Evolutionary conservation across 441 rosid genomes (phyloP).

Genomic region (Flueggea neowawraea): DNA sequence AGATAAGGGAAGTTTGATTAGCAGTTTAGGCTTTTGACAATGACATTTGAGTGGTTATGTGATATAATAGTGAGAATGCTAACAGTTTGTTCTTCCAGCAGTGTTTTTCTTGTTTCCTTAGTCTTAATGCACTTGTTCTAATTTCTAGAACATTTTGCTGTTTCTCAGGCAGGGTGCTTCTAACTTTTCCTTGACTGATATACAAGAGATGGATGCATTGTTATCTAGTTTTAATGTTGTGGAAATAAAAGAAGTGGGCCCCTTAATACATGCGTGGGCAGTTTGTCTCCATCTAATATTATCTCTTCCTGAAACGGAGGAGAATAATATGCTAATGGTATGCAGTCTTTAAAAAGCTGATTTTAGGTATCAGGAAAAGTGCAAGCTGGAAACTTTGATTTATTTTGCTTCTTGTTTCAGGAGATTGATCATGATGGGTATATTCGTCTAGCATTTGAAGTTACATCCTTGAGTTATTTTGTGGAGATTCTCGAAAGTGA

Average conservation of each 20-base stretch:
- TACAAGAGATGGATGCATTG: constrained; percentile 88
- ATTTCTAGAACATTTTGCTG: constrained; percentile 20
- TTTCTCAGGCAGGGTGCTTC: constrained; percentile 59
- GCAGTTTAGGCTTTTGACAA: no score
- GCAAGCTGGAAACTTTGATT: constrained; percentile 11
- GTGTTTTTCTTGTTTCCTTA: constrained; percentile 1
- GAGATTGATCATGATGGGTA: constrained; percentile 90
- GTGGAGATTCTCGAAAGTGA: constrained; percentile 75
- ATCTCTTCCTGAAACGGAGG: constrained; percentile 81
- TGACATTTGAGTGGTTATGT: no score
- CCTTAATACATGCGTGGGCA: constrained; percentile 89
- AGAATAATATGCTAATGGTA: constrained; percentile 58
- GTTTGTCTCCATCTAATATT: constrained; percentile 85
- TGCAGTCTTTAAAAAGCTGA: constrained; percentile 15
- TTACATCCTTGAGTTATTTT: constrained; percentile 68
- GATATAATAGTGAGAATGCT: background rate
- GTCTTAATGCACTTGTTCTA: constrained; percentile 17
- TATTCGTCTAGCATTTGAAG: constrained; percentile 91
- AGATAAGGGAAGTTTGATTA: no score
- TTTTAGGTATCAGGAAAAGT: constrained; percentile 14
- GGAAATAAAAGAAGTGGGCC: constrained; percentile 78
- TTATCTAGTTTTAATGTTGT: constrained; percentile 64
- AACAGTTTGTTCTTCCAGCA: background rate
- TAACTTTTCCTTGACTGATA: constrained; percentile 61
- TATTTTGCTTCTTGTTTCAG: constrained; percentile 34